Percentiles rank a stretch among this genome's conserved stretches.
These are phyloP conservation scores for Diaporthe velutina DNA, from an alignment of 2,329 filamentous ascomycete species.

Conservation along the genomic window DNA sequence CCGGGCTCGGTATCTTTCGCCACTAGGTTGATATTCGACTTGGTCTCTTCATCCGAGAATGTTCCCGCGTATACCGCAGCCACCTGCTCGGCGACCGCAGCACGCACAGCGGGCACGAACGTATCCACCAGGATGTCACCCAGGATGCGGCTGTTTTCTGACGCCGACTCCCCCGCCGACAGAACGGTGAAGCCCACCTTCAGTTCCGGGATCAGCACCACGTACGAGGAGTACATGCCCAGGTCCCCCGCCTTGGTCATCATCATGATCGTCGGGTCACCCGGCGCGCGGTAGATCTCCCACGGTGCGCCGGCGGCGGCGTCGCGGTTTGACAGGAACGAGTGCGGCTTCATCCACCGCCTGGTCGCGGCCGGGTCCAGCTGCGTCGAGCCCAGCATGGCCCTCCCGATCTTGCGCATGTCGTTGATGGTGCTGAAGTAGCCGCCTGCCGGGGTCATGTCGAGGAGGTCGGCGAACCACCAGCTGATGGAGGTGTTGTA, in stretches of 20 bases:
- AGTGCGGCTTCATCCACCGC: conserved; percentile 59
- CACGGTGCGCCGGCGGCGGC: conserved; percentile 58
- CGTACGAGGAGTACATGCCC: conserved; percentile 50
- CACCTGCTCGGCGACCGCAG: conserved; percentile 47
- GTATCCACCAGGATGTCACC: conserved; percentile 46
- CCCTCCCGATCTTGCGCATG: conserved; percentile 56
- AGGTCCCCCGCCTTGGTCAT: conserved; percentile 49
- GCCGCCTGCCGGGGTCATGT: conserved; percentile 51
- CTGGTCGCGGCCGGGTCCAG: conserved; percentile 52
- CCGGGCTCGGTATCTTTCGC: conserved; percentile 47
- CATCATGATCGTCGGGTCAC: conserved; percentile 25
- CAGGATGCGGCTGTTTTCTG: conserved; percentile 46
- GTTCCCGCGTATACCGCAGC: conserved; percentile 46
- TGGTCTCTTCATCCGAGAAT: conserved; percentile 42
- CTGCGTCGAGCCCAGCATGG: conserved; percentile 55
- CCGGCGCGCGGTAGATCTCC: conserved; percentile 41
- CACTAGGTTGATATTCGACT: conserved; percentile 48
- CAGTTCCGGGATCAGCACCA: conserved; percentile 51
- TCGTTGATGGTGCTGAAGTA: conserved; percentile 59
- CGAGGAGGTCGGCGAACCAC: conserved; percentile 46
- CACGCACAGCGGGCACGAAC: conserved; percentile 48
- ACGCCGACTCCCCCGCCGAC: conserved; percentile 42
- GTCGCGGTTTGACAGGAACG: conserved; percentile 52
- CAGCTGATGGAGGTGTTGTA: conserved; percentile 40
- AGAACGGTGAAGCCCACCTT: conserved; percentile 52